Evolutionary conservation across 2,329 filamentous ascomycete genomes (phyloP).

Genomic region (Neofusicoccum kwambonambiense): DNA sequence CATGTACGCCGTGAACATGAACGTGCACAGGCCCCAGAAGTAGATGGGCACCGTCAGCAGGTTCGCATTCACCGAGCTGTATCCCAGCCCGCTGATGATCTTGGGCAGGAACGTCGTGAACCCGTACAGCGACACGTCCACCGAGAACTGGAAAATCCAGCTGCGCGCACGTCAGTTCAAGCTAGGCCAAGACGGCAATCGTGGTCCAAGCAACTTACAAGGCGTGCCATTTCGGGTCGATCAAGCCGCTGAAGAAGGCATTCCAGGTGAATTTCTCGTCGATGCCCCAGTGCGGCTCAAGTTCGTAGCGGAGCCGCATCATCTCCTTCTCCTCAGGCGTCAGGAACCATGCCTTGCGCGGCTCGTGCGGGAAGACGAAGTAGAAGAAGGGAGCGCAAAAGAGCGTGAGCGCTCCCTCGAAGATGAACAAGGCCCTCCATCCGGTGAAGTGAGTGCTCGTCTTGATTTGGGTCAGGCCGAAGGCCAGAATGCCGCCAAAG

Average conservation of each 20-base stretch:
- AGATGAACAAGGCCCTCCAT: conserved; percentile 37
- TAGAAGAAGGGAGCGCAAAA: conserved; percentile 27
- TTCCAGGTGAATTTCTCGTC: conserved; percentile 29
- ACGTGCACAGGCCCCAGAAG: conserved; percentile 4
- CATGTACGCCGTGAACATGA: conserved; percentile 15
- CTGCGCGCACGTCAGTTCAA: not conserved
- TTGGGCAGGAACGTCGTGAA: conserved; percentile 52
- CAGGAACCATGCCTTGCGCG: conserved; percentile 58
- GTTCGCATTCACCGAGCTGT: conserved; percentile 58
- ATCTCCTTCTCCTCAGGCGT: conserved; percentile 42
- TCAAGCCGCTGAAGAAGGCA: conserved; percentile 21
- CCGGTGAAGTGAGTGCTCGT: conserved; percentile 43
- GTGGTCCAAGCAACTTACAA: not conserved
- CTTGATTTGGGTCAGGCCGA: conserved; percentile 62
- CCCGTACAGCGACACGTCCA: conserved; percentile 43
- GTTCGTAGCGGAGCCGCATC: conserved; percentile 14
- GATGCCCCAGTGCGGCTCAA: conserved; percentile 13
- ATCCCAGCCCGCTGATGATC: conserved; percentile 64
- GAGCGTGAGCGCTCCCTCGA: conserved; percentile 24
- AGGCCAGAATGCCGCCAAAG: conserved; percentile 60
- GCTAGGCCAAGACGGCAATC: not conserved
- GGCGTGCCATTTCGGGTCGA: conserved; percentile 23
- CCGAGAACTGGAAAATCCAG: conserved; percentile 16
- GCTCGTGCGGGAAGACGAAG: conserved; percentile 60
- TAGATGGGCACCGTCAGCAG: conserved; percentile 52